Conservation (phyloP, 768 basidiomycete species). For the Lactifluus pinguis region DNA sequence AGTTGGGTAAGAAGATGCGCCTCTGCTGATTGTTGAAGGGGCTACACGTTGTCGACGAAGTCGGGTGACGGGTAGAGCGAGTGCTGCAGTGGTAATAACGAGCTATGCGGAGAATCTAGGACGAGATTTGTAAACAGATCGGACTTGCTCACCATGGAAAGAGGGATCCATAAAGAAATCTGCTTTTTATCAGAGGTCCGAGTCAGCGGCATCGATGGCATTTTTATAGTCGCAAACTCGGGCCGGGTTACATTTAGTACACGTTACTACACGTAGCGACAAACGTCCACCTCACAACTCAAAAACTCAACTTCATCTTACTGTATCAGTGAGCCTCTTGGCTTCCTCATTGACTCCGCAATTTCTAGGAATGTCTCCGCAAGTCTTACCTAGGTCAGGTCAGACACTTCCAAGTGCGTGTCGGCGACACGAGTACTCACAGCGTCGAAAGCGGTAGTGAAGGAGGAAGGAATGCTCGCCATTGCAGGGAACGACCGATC, state of each 20-base stretch:
- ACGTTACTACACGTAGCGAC: no score
- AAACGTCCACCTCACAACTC: no score
- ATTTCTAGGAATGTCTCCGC: conserved; percentile 29
- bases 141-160: conserved; percentile 12
- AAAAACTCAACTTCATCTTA: background rate
- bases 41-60: conserved; percentile 23
- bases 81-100: conserved; percentile 24
- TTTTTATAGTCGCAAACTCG: no score
- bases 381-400: conserved; percentile 36
- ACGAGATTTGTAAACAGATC: no score
- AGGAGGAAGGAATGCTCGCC: conserved; percentile 24
- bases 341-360: conserved; percentile 43
- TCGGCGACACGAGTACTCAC: conserved; percentile 25
- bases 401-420: background rate
- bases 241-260: no score
- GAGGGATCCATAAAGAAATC: conserved; percentile 5
- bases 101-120: conserved; percentile 18
- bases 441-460: conserved; percentile 41
- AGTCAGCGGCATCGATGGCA: no score
- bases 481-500: conserved; percentile 26
- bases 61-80: conserved; percentile 25
- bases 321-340: conserved; percentile 41
- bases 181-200: no score
- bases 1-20: conserved; percentile 16
- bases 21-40: background rate